These are phyloP conservation scores for Xylaria sp. DNA, from an alignment of 2,329 filamentous ascomycete genomes.

Conservation along the genomic window DNA sequence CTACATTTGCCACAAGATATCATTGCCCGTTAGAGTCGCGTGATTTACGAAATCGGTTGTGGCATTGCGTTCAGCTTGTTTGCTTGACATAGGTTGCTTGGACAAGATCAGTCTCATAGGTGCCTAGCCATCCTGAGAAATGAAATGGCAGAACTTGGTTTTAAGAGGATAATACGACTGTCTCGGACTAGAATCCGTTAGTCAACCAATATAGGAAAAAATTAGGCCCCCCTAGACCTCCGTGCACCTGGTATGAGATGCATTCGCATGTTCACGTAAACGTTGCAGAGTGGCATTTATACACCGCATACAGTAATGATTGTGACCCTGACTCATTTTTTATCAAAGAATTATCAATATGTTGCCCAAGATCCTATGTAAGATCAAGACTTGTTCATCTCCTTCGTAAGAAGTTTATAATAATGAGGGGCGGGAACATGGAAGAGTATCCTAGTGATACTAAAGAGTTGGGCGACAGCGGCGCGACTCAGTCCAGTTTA, in stretches of 20 bases:
- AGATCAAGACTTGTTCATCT: no score
- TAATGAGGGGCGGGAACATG: no score
- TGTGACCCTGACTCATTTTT: no score
- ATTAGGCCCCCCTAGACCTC: conserved; percentile 4
- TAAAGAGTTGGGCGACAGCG: no score
- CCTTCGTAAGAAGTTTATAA: no score
- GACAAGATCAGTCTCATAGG: conserved; percentile 29
- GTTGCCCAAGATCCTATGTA: no score
- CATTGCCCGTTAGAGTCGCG: conserved; percentile 35
- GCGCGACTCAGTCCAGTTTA: no score
- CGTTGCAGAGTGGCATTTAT: neutral
- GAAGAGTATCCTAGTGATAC: no score
- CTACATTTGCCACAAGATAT: conserved; percentile 31
- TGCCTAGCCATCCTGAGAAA: conserved; percentile 17
- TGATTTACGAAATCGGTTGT: conserved; percentile 25
- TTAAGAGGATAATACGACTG: conserved; percentile 8
- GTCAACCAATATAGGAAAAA: conserved; percentile 10
- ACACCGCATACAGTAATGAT: neutral
- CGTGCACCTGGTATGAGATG: conserved; percentile 5
- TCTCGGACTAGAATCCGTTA: conserved; percentile 7
- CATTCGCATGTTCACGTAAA: conserved; percentile 14
- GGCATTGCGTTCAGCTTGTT: conserved; percentile 17
- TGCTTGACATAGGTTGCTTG: conserved; percentile 31
- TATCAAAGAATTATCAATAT: no score
- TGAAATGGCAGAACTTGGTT: conserved; percentile 2